Evolutionary conservation across 2,329 filamentous ascomycete genomes (phyloP).

Genomic region (Colletotrichum musae): DNA sequence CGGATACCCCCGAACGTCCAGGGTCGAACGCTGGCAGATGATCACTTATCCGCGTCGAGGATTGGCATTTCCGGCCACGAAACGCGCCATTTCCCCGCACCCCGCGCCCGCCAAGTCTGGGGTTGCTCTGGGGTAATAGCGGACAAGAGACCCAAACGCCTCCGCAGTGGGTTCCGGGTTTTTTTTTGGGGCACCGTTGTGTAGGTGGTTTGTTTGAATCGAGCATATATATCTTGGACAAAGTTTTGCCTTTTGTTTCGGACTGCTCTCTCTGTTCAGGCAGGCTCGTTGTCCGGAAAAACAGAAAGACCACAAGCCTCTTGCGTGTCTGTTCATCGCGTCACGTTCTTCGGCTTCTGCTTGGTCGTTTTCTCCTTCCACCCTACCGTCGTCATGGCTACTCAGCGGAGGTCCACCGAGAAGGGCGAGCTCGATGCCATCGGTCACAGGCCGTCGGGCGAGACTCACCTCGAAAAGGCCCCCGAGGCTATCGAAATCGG

Average conservation of each 20-base stretch:
- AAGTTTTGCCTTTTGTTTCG: not conserved
- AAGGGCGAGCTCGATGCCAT: constrained; percentile 36
- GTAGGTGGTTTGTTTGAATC: not conserved
- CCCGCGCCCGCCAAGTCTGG: constrained; percentile 8
- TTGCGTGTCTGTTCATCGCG: too few species aligned
- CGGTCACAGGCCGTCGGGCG: constrained; percentile 17
- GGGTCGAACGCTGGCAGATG: not conserved
- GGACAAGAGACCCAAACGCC: not conserved
- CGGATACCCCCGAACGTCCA: constrained; percentile 13
- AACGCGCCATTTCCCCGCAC: constrained; percentile 32
- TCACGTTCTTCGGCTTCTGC: too few species aligned
- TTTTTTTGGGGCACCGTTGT: not conserved
- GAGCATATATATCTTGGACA: constrained; percentile 13
- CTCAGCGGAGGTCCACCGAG: constrained; percentile 32
- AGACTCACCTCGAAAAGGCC: constrained; percentile 36
- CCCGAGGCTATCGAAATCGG: constrained; percentile 46
- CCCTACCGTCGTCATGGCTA: constrained; percentile 4
- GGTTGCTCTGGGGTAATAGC: constrained; percentile 2
- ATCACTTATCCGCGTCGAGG: constrained; percentile 3
- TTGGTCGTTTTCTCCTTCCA: too few species aligned
- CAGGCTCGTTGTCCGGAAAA: too few species aligned
- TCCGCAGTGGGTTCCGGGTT: not conserved
- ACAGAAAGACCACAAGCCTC: too few species aligned
- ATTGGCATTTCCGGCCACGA: not conserved
- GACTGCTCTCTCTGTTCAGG: not conserved